Conservation (phyloP, 192 early-diverging fungal species). For the Pilaira anomala region DNA sequence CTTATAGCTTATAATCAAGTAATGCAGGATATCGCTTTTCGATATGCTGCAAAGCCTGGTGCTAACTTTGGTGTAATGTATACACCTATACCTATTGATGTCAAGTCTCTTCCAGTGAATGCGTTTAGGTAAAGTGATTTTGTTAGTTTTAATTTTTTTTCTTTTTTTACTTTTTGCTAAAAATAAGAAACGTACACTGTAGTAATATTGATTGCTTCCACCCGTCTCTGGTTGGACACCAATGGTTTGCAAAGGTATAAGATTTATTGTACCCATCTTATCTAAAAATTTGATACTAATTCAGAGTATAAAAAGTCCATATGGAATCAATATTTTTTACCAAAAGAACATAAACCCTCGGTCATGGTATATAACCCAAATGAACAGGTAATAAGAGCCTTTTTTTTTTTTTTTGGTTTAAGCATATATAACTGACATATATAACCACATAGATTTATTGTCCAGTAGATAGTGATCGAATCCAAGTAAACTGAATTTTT, state of each 20-base stretch:
- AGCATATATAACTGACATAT: too few relatives aligned
- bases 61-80: conserved; percentile 28
- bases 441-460: too few relatives aligned
- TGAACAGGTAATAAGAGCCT: neutral
- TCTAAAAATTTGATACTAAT: too few relatives aligned
- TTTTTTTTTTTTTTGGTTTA: too few relatives aligned
- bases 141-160: neutral
- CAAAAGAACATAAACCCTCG: neutral
- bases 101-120: conserved; percentile 39
- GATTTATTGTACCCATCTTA: too few relatives aligned
- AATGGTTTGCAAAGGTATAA: conserved; percentile 17
- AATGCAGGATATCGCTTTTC: conserved; percentile 38
- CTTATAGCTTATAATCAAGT: conserved; percentile 10
- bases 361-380: neutral
- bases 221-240: conserved; percentile 25
- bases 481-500: too few relatives aligned
- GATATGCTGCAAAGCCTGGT: conserved; percentile 36
- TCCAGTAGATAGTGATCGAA: too few relatives aligned
- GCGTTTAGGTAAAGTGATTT: conserved; percentile 18
- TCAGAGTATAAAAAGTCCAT: too few relatives aligned
- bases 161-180: conserved; percentile 7
- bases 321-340: too few relatives aligned
- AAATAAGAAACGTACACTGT: neutral
- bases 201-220: conserved; percentile 56
- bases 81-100: conserved; percentile 10